Conservation (phyloP, 768 basidiomycete genomes). For the Russula sp. region DNA sequence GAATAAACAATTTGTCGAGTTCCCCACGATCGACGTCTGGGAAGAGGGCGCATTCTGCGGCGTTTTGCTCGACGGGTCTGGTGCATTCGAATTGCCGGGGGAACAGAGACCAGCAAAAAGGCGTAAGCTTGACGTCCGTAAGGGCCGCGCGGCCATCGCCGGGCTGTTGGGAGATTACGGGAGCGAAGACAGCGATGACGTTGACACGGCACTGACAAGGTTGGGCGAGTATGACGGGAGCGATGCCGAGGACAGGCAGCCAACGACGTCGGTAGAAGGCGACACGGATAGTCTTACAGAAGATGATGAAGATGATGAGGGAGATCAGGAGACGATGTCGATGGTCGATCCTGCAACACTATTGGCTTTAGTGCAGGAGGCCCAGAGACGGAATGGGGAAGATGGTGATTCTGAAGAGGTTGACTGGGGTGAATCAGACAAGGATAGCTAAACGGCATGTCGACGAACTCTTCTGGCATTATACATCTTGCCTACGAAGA, state of each 20-base stretch:
- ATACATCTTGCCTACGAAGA: constrained; percentile 67
- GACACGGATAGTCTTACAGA: constrained; percentile 25
- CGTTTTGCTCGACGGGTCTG: constrained; percentile 50
- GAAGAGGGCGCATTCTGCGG: constrained; percentile 56
- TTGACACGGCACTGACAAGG: constrained; percentile 26
- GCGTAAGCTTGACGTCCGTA: constrained; percentile 47
- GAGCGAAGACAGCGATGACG: constrained; percentile 40
- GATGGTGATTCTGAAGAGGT: constrained; percentile 38
- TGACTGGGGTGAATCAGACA: constrained; percentile 47
- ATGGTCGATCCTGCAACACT: constrained; percentile 37
- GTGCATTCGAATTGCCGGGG: constrained; percentile 35
- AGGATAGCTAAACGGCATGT: constrained; percentile 21
- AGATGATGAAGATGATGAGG: constrained; percentile 32
- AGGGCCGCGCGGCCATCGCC: constrained; percentile 49
- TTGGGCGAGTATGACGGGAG: constrained; percentile 49
- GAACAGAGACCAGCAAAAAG: constrained; percentile 44
- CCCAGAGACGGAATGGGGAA: constrained; percentile 29
- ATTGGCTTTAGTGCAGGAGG: constrained; percentile 39
- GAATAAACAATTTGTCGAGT: constrained; percentile 72
- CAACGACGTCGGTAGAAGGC: constrained; percentile 34
- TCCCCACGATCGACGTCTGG: constrained; percentile 75
- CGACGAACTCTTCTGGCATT: constrained; percentile 10
- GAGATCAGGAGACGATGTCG: constrained; percentile 34
- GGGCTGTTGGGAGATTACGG: constrained; percentile 58
- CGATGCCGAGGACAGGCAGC: constrained; percentile 27